These are phyloP conservation scores for Boletus smithii DNA, from an alignment of 1,284 basidiomycete species.

Conservation along the genomic window DNA sequence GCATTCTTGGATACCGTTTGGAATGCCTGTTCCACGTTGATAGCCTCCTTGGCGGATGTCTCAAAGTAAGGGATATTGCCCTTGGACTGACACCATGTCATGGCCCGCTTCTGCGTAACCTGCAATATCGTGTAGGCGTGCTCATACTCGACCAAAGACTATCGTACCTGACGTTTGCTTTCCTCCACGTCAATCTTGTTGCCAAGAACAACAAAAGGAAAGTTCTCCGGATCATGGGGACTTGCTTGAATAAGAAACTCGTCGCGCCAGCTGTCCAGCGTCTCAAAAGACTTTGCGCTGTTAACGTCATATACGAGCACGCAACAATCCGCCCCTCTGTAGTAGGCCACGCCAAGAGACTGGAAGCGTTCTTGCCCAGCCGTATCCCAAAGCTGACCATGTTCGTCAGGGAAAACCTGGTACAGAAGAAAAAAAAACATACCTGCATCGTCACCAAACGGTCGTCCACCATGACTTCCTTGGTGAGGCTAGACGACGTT, in stretches of 20 bases:
- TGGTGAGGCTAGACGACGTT: slow-evolving; percentile 71
- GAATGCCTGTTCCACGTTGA: slow-evolving; percentile 99
- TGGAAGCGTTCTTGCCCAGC: slow-evolving; percentile 99
- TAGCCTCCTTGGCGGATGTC: slow-evolving; percentile 99
- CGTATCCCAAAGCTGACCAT: slow-evolving; percentile 90
- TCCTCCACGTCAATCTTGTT: slow-evolving; percentile 99
- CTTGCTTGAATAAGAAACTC: slow-evolving; percentile 98
- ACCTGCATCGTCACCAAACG: slow-evolving; percentile 98
- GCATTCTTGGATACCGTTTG: slow-evolving; percentile 99
- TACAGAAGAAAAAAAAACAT: slow-evolving; percentile 21
- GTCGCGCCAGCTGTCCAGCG: slow-evolving; percentile 95
- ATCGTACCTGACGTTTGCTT: slow-evolving; percentile 89
- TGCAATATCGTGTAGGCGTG: slow-evolving; percentile 30
- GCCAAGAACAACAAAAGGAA: slow-evolving; percentile 96
- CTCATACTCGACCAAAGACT: neutral
- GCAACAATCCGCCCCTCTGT: slow-evolving; percentile 98
- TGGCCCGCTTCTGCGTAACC: slow-evolving; percentile 99
- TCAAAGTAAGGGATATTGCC: slow-evolving; percentile 99
- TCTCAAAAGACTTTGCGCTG: slow-evolving; percentile 97
- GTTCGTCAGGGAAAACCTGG: slow-evolving; percentile 7
- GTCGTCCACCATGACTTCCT: slow-evolving; percentile 99
- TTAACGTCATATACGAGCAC: slow-evolving; percentile 99
- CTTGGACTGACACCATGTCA: slow-evolving; percentile 99
- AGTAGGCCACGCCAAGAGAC: slow-evolving; percentile 97
- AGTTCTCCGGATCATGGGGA: slow-evolving; percentile 98